Conservation (phyloP, 192 early-diverging fungal species). For the Dissophora globulifera region DNA sequence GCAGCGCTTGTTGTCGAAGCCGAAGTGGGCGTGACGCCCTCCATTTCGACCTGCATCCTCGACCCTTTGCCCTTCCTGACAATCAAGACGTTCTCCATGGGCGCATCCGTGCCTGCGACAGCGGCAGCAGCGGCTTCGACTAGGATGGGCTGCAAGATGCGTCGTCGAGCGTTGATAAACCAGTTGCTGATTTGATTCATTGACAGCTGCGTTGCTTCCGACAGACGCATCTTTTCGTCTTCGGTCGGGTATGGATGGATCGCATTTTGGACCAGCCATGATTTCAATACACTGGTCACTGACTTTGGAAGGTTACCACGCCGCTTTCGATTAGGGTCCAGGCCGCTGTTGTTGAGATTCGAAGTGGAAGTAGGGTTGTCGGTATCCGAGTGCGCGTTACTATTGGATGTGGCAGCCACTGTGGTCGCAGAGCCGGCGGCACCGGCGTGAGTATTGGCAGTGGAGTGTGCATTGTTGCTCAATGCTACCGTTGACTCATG, state of each 20-base stretch:
- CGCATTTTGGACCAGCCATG: constrained; percentile 69
- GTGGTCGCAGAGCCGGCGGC: no score
- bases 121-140: constrained; percentile 39
- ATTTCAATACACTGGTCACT: constrained; percentile 66
- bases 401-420: background rate
- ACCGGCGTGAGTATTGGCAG: no score
- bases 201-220: constrained; percentile 63
- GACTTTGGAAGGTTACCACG: constrained; percentile 71
- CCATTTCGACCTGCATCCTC: constrained; percentile 55
- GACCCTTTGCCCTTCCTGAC: constrained; percentile 52
- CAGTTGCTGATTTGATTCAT: constrained; percentile 80
- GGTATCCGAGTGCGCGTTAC: background rate
- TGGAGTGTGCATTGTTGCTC: no score
- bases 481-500: background rate
- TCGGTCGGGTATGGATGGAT: constrained; percentile 78
- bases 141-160: constrained; percentile 52
- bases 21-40: constrained; percentile 3
- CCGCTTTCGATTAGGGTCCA: constrained; percentile 48
- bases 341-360: constrained; percentile 4
- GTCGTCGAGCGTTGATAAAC: constrained; percentile 79
- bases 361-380: background rate
- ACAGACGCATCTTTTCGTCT: constrained; percentile 65
- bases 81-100: constrained; percentile 48
- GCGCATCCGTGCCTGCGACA: constrained; percentile 44
- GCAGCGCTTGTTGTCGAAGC: background rate